Evolutionary conservation across 2,329 filamentous ascomycete genomes (phyloP).

Genomic region (Drechslerella dactyloides): DNA sequence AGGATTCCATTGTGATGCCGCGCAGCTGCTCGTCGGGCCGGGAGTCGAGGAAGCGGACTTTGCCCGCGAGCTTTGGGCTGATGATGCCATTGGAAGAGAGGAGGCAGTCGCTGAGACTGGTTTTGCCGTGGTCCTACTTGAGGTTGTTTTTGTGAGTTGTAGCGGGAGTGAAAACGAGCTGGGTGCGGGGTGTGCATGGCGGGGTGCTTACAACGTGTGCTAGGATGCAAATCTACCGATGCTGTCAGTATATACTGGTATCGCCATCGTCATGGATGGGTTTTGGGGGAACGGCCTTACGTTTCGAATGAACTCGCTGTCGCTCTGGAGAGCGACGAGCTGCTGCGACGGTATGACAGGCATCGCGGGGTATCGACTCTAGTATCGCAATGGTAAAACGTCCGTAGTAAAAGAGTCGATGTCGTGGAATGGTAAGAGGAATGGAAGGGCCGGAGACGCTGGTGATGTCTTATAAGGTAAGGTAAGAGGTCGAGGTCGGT

Average conservation of each 20-base stretch:
- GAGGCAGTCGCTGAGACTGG: slow-evolving; percentile 91
- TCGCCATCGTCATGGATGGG: too few relatives aligned
- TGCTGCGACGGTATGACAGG: slow-evolving; percentile 89
- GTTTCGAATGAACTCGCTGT: slow-evolving; percentile 89
- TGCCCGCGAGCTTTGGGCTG: slow-evolving; percentile 93
- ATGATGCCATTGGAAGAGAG: slow-evolving; percentile 99
- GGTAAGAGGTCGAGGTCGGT: neutral
- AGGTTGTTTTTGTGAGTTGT: slow-evolving; percentile 46
- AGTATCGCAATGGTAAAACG: slow-evolving; percentile 5
- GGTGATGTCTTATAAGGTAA: neutral
- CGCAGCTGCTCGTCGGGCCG: slow-evolving; percentile 92
- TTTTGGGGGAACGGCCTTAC: slow-evolving; percentile 63
- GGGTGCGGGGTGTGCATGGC: slow-evolving; percentile 9
- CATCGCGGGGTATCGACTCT: slow-evolving; percentile 64
- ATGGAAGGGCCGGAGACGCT: neutral
- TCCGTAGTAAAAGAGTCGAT: neutral
- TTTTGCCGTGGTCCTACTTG: slow-evolving; percentile 88
- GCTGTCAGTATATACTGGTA: slow-evolving; percentile 56
- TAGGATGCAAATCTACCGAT: slow-evolving; percentile 81
- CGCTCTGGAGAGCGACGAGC: slow-evolving; percentile 85
- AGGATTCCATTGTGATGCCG: slow-evolving; percentile 99
- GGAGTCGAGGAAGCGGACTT: slow-evolving; percentile 96
- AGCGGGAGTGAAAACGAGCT: slow-evolving; percentile 12
- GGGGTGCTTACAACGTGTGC: slow-evolving; percentile 76
- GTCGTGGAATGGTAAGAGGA: too few relatives aligned